Evolutionary conservation across 1,284 basidiomycete species (phyloP), one percentile per base, ranked within the genome.

Genomic region (Cronartium quercuum): DNA sequence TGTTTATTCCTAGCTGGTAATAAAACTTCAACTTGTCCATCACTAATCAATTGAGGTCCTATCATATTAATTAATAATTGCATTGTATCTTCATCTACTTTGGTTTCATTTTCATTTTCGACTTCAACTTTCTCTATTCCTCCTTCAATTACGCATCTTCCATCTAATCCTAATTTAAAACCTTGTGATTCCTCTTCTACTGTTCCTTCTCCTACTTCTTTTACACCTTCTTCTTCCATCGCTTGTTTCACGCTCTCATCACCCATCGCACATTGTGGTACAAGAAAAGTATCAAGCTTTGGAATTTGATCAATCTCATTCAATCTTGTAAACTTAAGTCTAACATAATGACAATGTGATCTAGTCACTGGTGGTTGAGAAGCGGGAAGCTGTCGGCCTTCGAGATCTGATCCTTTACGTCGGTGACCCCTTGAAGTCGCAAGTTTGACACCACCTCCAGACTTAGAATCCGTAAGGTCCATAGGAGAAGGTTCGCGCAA

Each of bases 311-410:
- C 29, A 10, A 64, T 10, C 35, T 38, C 35, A 42, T 12, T 21
- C 38, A 44, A n/a, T 24, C 38, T 60, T 60, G 35, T 47, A 29
- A 74, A 74, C 40, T 75, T 41, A n/a, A 75, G 34, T 61, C 73
- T 61, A 13, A 75, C 65, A 44, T 66, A 75, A 68, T 75, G 73
- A 57, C 73, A 75, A 61, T 75, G 73, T 15, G 73, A 75, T 75
- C 73, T 44, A 62, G 73, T 75, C 6, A 75, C 73, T 13, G 73
- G 73, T 34, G 73, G 73, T 15, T 61, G 21, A 61, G 73, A 75
- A 18, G 41, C 41, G 13, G 65, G 65, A 35, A 75, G 35, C 62
- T 47, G 64, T 29, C 65, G 55, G 6, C 15, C 60, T 38, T 68
- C 65, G 40, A 9, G 38, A 21, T 75, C 73, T 24, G 65, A 67